Evolutionary conservation across 768 basidiomycete species (phyloP).

Genomic region (Mycena rebaudengoi): DNA sequence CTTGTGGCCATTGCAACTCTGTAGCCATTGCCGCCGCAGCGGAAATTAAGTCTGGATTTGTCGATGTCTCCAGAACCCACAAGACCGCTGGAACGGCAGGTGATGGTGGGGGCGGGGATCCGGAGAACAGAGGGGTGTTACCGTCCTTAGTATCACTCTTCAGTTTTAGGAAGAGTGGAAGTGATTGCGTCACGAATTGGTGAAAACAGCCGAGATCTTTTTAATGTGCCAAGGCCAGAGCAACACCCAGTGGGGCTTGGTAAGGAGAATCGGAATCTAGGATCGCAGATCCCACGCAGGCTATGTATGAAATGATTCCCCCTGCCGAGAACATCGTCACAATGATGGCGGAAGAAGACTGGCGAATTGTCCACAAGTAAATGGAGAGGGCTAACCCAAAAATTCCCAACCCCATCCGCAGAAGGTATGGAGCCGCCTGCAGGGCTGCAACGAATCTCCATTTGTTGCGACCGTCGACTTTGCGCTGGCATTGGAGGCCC

Average conservation of each 20-base stretch:
- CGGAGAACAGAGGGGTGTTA: no score
- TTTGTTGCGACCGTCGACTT: background rate
- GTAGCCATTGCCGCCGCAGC: background rate
- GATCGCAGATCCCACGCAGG: background rate
- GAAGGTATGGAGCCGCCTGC: background rate
- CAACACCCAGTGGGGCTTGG: no score
- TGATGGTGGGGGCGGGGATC: no score
- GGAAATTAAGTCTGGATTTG: background rate
- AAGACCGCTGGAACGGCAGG: background rate
- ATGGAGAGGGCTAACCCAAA: background rate
- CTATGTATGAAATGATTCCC: background rate
- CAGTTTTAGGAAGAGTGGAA: no score
- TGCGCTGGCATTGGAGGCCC: conserved; percentile 1
- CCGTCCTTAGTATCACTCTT: no score
- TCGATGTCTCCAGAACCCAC: conserved; percentile 7
- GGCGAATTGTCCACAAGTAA: background rate
- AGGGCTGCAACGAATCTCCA: conserved; percentile 5
- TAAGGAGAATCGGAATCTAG: background rate
- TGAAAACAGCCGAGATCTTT: background rate
- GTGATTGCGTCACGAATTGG: no score
- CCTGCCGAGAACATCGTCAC: background rate
- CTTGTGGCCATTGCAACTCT: background rate
- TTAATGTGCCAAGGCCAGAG: background rate
- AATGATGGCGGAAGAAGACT: background rate
- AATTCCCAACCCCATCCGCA: conserved; percentile 1